Evolutionary conservation across 768 basidiomycete genomes (phyloP).

Genomic region (Amanita pseudoporphyria): DNA sequence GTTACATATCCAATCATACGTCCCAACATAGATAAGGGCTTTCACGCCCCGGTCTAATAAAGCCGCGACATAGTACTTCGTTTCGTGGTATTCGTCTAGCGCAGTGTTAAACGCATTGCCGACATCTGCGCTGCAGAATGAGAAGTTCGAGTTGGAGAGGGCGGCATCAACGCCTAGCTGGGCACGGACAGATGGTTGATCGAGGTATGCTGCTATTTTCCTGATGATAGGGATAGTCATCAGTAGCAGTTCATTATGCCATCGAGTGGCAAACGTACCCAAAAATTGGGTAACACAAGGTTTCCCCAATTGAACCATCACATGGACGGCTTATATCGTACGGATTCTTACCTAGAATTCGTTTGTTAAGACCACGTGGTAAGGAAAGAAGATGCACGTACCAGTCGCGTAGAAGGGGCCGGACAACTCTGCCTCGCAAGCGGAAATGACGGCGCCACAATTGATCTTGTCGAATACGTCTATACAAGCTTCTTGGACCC

Average conservation of each 20-base stretch:
- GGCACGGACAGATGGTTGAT: conserved; percentile 40
- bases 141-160: no score
- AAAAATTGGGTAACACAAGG: conserved; percentile 52
- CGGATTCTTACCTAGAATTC: conserved; percentile 33
- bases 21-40: conserved; percentile 66
- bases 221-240: conserved; percentile 24
- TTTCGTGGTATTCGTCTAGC: no score
- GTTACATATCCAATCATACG: conserved; percentile 70
- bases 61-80: conserved; percentile 48
- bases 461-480: conserved; percentile 55
- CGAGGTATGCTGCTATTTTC: conserved; percentile 51
- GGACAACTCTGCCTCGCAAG: conserved; percentile 49
- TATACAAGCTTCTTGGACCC: conserved; percentile 46
- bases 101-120: conserved; percentile 34
- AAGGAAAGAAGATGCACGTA: conserved; percentile 11
- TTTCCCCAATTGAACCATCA: conserved; percentile 33
- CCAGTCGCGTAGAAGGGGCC: conserved; percentile 30
- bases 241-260: background rate
- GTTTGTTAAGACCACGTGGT: background rate
- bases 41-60: conserved; percentile 74
- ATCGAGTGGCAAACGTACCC: conserved; percentile 12
- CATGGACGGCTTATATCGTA: conserved; percentile 66
- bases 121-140: conserved; percentile 30
- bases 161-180: conserved; percentile 54
- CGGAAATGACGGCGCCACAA: conserved; percentile 51